A percentile compares a stretch with the other conserved stretches of the same genome.
phyloP scores from a whole-genome alignment of 768 basidiomycete species.

The Lanmaoa pseudosensibilis region DNA sequence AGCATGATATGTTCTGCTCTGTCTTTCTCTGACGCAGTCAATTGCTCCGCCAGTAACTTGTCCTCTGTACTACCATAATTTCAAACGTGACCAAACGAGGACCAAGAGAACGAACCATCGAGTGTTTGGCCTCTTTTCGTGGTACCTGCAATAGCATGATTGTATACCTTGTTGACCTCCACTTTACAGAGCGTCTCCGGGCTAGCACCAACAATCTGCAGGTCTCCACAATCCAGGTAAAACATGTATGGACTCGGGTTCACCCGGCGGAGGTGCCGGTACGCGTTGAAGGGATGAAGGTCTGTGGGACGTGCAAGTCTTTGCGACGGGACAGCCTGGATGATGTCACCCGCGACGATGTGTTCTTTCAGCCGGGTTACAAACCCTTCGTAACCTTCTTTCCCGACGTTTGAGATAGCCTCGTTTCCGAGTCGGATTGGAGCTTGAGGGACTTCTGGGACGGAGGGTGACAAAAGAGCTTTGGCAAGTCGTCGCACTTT shows the following conservation, averaged over 20 bases:
- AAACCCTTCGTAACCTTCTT: conserved; percentile 86
- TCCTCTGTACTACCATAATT: conserved; percentile 69
- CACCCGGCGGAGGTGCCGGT: conserved; percentile 87
- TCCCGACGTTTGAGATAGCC: conserved; percentile 87
- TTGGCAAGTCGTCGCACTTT: conserved; percentile 84
- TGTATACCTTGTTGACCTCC: conserved; percentile 86
- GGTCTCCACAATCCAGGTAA: conserved; percentile 89
- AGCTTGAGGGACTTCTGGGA: conserved; percentile 67
- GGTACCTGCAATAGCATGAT: conserved; percentile 98
- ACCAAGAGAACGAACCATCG: conserved; percentile 60
- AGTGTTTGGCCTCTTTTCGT: conserved; percentile 80
- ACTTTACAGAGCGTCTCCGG: conserved; percentile 98
- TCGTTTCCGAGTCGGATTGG: conserved; percentile 64
- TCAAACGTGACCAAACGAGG: conserved; percentile 3
- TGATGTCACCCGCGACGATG: conserved; percentile 95
- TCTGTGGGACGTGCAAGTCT: conserved; percentile 80
- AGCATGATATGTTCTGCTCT: conserved; percentile 99
- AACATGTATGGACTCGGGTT: conserved; percentile 99
- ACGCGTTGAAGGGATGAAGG: conserved; percentile 96
- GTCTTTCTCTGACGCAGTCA: conserved; percentile 89
- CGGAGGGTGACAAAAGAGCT: conserved; percentile 49
- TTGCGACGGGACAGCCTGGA: conserved; percentile 98
- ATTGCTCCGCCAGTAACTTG: conserved; percentile 65
- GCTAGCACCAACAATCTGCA: conserved; percentile 96
- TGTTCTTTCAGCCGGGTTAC: conserved; percentile 92